These are phyloP conservation scores for Lycium ferocissimum DNA, from an alignment of 257 asterid genomes.

Conservation along the genomic window DNA sequence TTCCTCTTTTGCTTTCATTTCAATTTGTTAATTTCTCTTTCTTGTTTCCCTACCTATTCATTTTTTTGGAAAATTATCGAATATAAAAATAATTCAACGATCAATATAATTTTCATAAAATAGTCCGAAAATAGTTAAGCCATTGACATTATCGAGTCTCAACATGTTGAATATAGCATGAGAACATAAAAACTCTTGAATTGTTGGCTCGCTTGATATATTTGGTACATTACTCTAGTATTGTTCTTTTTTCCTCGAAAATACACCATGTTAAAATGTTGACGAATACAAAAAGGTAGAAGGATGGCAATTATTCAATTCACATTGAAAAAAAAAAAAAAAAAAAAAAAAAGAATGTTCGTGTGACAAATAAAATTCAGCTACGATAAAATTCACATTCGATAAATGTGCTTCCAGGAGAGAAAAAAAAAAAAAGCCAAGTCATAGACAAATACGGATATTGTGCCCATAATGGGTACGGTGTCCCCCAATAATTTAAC, in stretches of 20 bases:
- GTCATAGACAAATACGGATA: not conserved
- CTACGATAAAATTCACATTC: too few relatives aligned
- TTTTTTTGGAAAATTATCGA: not conserved
- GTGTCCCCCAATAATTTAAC: too few relatives aligned
- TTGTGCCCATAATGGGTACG: too few relatives aligned
- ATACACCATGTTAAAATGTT: not conserved
- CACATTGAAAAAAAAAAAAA: not conserved
- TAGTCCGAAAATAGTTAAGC: not conserved
- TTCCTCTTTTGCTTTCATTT: not conserved
- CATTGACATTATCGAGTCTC: not conserved
- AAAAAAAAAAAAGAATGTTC: not conserved
- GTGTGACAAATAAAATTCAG: not conserved
- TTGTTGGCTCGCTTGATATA: too few relatives aligned
- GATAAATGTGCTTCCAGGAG: too few relatives aligned
- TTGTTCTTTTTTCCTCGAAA: not conserved
- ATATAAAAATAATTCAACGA: not conserved
- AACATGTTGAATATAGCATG: not conserved
- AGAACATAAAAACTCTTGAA: not conserved
- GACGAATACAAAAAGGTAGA: not conserved
- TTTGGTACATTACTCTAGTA: not conserved
- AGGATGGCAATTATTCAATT: not conserved
- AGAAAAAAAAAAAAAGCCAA: not conserved
- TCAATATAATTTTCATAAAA: not conserved
- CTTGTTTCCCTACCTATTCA: not conserved
- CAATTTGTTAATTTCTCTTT: not conserved